Conservation (phyloP, 805 yeast genomes). For the Lachancea dasiensis region DNA sequence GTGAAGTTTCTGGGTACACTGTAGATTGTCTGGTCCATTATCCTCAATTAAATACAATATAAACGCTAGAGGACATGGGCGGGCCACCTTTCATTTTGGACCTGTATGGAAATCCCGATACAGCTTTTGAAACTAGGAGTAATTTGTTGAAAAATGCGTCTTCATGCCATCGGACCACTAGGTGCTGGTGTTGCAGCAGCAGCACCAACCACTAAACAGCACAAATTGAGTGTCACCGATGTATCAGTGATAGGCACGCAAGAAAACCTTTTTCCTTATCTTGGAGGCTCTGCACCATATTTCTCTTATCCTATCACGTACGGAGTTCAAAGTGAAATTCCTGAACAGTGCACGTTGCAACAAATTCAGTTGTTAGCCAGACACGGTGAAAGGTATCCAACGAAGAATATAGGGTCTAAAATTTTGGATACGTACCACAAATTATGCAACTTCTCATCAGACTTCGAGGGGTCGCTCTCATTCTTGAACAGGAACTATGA, state of each 20-base stretch:
- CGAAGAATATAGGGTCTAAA: slow-evolving; percentile 36
- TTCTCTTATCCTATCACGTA: slow-evolving; percentile 42
- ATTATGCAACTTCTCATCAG: slow-evolving; percentile 24
- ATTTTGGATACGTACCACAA: slow-evolving; percentile 29
- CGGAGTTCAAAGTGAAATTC: slow-evolving; percentile 46
- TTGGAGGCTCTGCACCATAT: slow-evolving; percentile 55
- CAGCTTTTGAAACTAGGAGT: no score
- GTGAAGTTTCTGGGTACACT: no score
- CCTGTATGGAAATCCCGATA: no score
- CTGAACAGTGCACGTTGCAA: slow-evolving; percentile 46
- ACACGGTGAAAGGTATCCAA: slow-evolving; percentile 77
- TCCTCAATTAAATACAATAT: no score
- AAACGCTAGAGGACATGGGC: no score
- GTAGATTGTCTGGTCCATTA: no score
- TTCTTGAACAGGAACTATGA: slow-evolving; percentile 45
- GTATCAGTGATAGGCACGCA: slow-evolving; percentile 14
- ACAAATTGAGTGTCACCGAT: neutral
- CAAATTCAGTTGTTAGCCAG: slow-evolving; percentile 71
- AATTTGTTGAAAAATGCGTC: slow-evolving; percentile 1
- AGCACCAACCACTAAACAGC: slow-evolving; percentile 4
- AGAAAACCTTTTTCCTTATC: slow-evolving; percentile 38
- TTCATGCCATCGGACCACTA: slow-evolving; percentile 1
- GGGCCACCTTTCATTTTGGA: no score
- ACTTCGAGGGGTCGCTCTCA: slow-evolving; percentile 43
- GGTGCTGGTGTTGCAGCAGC: slow-evolving; percentile 4